Percentiles rank a stretch among this genome's conserved stretches.
Evolutionary conservation across 1,139 yeast species (phyloP).

Genomic region (Taiozyma sp.): DNA sequence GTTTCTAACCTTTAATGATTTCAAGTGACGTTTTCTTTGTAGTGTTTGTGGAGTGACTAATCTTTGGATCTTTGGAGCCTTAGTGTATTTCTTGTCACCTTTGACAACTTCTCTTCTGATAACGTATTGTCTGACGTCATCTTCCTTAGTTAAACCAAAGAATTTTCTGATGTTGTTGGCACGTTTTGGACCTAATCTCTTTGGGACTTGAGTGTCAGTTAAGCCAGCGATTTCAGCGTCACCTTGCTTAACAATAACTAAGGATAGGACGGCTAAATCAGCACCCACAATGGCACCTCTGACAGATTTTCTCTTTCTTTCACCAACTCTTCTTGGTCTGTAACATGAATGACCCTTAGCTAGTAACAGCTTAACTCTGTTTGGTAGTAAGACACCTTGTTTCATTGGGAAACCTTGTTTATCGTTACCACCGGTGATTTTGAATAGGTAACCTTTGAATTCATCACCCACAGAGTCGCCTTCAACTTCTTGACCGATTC

Average conservation of each 20-base stretch:
- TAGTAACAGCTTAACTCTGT: slow-evolving; percentile 96
- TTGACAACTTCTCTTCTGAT: slow-evolving; percentile 97
- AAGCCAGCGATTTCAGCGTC: slow-evolving; percentile 93
- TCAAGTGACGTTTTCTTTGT: slow-evolving; percentile 98
- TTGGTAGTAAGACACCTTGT: slow-evolving; percentile 99
- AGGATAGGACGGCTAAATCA: slow-evolving; percentile 93
- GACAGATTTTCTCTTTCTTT: slow-evolving; percentile 99
- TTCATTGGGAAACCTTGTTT: slow-evolving; percentile 99
- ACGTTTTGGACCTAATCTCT: slow-evolving; percentile 99
- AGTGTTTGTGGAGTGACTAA: slow-evolving; percentile 98
- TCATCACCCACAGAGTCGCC: slow-evolving; percentile 98
- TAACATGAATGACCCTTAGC: slow-evolving; percentile 96
- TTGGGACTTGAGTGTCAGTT: slow-evolving; percentile 91
- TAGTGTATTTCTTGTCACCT: slow-evolving; percentile 98
- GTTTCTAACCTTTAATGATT: slow-evolving; percentile 88
- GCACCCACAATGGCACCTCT: slow-evolving; percentile 99
- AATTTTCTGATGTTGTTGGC: slow-evolving; percentile 98
- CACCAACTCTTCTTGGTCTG: slow-evolving; percentile 99
- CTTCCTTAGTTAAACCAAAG: slow-evolving; percentile 97
- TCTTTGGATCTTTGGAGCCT: slow-evolving; percentile 99
- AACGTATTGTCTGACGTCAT: slow-evolving; percentile 91
- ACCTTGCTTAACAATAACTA: slow-evolving; percentile 96
- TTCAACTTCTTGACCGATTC: slow-evolving; percentile 99
- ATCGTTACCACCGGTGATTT: slow-evolving; percentile 99
- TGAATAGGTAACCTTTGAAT: slow-evolving; percentile 99